Evolutionary conservation across 352 stramenopile genomes (phyloP), one percentile per base, ranked within the genome.

Genomic region (Phytophthora nicotianae): DNA sequence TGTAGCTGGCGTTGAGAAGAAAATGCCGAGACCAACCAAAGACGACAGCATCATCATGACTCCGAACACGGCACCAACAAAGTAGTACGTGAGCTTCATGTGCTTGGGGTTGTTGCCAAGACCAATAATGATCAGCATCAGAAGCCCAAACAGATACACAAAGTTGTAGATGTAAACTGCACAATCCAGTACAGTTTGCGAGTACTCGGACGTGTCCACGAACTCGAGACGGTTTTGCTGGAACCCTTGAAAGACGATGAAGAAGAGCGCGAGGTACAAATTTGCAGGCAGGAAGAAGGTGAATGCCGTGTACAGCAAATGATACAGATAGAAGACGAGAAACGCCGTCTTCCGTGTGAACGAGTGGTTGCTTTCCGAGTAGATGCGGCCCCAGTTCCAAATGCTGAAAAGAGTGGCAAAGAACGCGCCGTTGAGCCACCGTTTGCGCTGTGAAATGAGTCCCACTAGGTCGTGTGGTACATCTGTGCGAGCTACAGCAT

Each of bases 181-280:
- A 49, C 74, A 61, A 57, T 94, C 74, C 7, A 86, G 65, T 40
- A 93, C 82, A 14, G 71, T 74, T 24, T 76, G 48, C 1, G 74
- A 75, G 48, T 84, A 93, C 2, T 65, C 70, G 0, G 81, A 92
- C n/a, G 86, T 95, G 65, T 93, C 81, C 20, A 93, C 59, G 56
- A 95, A 95, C 47, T 74, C 53, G 60, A 90, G 83, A 0, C 84
- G 82, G 58, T 96, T 94, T 50, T 96, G 72, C 56, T 92, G 85
- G 57, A 96, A 96, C n/a, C 81, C 87, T 65, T 94, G 82, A 55
- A 96, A 94, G 11, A 96, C 86, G 50, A 96, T 86, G 70, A 93
- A 96, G 58, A 75, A 96, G 2, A 96, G 71, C 50, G 85, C 83
- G 13, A 96, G 67, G 61, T 93, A 96, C 55, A 96, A 65, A 50